Percentiles rank a stretch among this genome's conserved stretches.
Evolutionary conservation across 2,329 filamentous ascomycete species (phyloP).

Genomic region (Apiospora koreana): DNA sequence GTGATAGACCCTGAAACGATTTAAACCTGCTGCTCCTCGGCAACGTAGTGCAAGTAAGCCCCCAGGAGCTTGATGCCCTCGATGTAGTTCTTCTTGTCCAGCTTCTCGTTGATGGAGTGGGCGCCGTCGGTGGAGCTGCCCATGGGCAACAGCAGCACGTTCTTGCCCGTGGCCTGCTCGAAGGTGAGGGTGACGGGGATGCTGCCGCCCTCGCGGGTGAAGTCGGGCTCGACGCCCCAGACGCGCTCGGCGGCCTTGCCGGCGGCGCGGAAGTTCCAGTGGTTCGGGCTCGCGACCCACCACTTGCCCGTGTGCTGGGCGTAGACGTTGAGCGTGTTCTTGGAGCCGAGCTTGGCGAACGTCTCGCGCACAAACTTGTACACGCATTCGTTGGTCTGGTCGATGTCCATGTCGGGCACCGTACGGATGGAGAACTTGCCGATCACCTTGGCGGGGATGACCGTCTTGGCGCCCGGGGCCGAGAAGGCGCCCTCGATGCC

Average conservation of each 20-base stretch:
- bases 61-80: constrained; percentile 96
- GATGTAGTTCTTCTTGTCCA: constrained; percentile 96
- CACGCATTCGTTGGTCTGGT: constrained; percentile 83
- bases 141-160: constrained; percentile 93
- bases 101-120: constrained; percentile 97
- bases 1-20: not conserved
- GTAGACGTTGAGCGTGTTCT: constrained; percentile 84
- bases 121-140: constrained; percentile 95
- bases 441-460: constrained; percentile 95
- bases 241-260: constrained; percentile 95
- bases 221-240: constrained; percentile 89
- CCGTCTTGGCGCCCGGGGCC: constrained; percentile 91
- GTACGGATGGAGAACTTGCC: constrained; percentile 99
- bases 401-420: constrained; percentile 95
- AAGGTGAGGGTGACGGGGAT: constrained; percentile 97
- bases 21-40: constrained; percentile 70
- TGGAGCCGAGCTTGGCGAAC: constrained; percentile 85
- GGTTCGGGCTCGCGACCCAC: constrained; percentile 97
- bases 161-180: constrained; percentile 97
- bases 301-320: constrained; percentile 93
- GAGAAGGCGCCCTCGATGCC: constrained; percentile 95
- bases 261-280: constrained; percentile 97
- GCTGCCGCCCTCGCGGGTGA: constrained; percentile 94
- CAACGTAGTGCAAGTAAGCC: constrained; percentile 94
- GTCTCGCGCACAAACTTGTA: constrained; percentile 80